These are phyloP conservation scores for Pythium periplocum DNA, from an alignment of 352 stramenopile genomes.

Conservation along the genomic window DNA sequence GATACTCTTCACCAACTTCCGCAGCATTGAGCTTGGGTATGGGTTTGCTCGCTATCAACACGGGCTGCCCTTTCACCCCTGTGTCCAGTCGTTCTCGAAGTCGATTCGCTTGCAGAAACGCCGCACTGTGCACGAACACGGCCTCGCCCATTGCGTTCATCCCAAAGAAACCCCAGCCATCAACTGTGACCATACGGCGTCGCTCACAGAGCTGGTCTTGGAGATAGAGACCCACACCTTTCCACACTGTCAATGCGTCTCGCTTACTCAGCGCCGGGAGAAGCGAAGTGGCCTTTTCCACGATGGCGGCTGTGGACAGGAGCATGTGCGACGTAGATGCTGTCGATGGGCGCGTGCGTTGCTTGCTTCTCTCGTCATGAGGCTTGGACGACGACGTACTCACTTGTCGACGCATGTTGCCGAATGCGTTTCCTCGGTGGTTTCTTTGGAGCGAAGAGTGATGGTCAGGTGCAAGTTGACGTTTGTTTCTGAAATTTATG, in stretches of 20 bases:
- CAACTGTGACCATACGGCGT: conserved; percentile 21
- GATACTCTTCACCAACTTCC: conserved; percentile 24
- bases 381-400: no score
- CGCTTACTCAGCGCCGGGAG: conserved; percentile 23
- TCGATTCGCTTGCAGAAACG: conserved; percentile 42
- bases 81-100: conserved; percentile 23
- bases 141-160: conserved; percentile 26
- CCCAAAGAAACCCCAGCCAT: conserved; percentile 36
- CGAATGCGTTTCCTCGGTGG: no score
- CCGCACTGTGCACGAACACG: conserved; percentile 31
- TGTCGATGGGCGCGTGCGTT: no score
- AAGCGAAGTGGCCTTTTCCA: conserved; percentile 34
- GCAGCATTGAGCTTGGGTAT: conserved; percentile 21
- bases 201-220: conserved; percentile 23
- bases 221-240: conserved; percentile 27
- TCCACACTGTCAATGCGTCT: conserved; percentile 35
- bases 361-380: no score
- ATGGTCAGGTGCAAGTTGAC: no score
- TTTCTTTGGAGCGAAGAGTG: no score
- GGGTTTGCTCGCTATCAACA: conserved; percentile 15
- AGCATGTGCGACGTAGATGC: no score
- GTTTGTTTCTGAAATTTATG: no score
- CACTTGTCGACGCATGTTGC: no score
- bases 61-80: conserved; percentile 16
- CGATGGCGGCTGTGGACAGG: conserved; percentile 29